Evolutionary conservation across 768 basidiomycete species (phyloP).

Genomic region (Trametes sanguinea): DNA sequence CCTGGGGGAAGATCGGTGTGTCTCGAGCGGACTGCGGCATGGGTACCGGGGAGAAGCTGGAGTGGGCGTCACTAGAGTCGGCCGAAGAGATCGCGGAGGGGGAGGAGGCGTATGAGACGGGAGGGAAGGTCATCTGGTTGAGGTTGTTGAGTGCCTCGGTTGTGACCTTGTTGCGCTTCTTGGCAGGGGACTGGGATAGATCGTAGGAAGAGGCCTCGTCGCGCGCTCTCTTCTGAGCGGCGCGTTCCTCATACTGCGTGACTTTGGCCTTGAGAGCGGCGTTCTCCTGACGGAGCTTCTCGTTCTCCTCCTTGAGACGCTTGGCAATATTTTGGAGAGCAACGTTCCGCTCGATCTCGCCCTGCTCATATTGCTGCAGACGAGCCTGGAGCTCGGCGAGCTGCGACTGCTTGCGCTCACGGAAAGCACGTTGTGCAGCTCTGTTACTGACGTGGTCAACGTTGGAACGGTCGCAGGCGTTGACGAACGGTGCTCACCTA

Average conservation of each 20-base stretch:
- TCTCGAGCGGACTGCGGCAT: constrained; percentile 32
- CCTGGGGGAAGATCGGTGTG: constrained; percentile 33
- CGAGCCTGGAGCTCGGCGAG: constrained; percentile 87
- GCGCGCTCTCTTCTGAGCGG: constrained; percentile 60
- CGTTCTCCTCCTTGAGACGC: constrained; percentile 85
- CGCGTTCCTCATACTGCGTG: constrained; percentile 32
- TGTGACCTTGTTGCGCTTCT: constrained; percentile 39
- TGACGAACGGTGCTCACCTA: constrained; percentile 45
- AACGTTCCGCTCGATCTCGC: constrained; percentile 87
- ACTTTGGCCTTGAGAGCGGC: constrained; percentile 49
- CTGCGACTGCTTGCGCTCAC: constrained; percentile 87
- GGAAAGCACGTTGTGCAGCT: constrained; percentile 86
- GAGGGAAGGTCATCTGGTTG: constrained; percentile 19
- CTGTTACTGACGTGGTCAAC: constrained; percentile 39
- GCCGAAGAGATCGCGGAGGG: constrained; percentile 36
- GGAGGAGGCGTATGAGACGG: constrained; percentile 24
- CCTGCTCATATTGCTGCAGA: constrained; percentile 82
- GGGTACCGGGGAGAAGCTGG: constrained; percentile 36
- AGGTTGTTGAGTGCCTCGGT: constrained; percentile 21
- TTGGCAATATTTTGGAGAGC: constrained; percentile 83
- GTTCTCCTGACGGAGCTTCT: constrained; percentile 71
- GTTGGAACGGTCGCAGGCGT: constrained; percentile 7
- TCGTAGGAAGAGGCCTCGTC: constrained; percentile 46
- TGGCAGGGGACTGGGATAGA: constrained; percentile 35
- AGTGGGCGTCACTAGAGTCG: constrained; percentile 42